phyloP scores from a whole-genome alignment of 768 basidiomycete species.

The Naganishia vishniacii region DNA sequence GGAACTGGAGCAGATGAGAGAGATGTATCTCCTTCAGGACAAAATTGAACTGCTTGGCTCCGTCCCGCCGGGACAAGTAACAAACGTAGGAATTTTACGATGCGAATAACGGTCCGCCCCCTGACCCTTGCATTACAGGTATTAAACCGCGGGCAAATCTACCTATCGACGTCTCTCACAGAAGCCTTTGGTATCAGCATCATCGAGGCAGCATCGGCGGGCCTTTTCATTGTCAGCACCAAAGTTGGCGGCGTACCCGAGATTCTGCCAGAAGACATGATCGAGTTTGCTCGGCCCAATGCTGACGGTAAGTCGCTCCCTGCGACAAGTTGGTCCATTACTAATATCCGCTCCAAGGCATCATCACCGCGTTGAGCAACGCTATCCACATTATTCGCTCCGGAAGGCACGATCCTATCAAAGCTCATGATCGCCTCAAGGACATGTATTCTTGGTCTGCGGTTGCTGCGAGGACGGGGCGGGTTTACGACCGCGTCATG shows the following conservation, averaged over 20 bases:
- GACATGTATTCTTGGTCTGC: conserved; percentile 82
- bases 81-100: conserved; percentile 52
- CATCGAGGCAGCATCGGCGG: conserved; percentile 90
- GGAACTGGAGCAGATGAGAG: conserved; percentile 90
- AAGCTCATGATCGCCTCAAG: conserved; percentile 69
- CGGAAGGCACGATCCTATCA: conserved; percentile 67
- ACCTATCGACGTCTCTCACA: conserved; percentile 89
- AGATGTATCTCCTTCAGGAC: conserved; percentile 82
- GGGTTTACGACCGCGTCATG: conserved; percentile 69
- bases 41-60: conserved; percentile 83
- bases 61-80: conserved; percentile 72
- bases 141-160: conserved; percentile 79
- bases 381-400: conserved; percentile 66
- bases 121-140: conserved; percentile 54
- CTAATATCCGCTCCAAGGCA: too few relatives aligned
- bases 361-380: conserved; percentile 73
- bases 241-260: conserved; percentile 93
- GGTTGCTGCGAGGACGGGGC: conserved; percentile 73
- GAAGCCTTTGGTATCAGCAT: conserved; percentile 98
- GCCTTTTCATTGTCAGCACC: conserved; percentile 88
- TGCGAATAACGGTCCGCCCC: conserved; percentile 48
- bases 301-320: conserved; percentile 75
- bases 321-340: too few relatives aligned
- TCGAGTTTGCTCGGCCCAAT: conserved; percentile 87
- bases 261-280: conserved; percentile 87